These are phyloP conservation scores for Pythium brassicae DNA, from an alignment of 352 stramenopile species.

Conservation along the genomic window DNA sequence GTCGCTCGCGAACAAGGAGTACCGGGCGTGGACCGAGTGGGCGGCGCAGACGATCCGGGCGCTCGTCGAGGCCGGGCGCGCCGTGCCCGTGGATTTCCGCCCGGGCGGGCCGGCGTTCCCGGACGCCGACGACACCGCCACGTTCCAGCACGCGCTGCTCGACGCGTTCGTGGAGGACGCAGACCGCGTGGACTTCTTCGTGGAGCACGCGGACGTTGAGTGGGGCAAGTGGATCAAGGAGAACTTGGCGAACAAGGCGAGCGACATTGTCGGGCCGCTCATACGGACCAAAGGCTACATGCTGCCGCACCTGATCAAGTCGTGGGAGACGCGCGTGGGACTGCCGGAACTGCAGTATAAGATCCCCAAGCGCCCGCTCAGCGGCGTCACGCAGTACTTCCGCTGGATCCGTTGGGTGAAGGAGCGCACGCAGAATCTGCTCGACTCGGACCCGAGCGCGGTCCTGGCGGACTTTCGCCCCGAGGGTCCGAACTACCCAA, in stretches of 20 bases:
- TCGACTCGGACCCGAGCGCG: conserved; percentile 26
- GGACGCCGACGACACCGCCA: conserved; percentile 30
- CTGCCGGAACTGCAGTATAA: conserved; percentile 39
- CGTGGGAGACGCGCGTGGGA: conserved; percentile 47
- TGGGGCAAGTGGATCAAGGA: conserved; percentile 46
- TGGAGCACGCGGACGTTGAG: conserved; percentile 41
- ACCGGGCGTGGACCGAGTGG: conserved; percentile 44
- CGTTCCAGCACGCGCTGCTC: conserved; percentile 51
- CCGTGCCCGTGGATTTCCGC: conserved; percentile 31
- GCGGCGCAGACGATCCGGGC: conserved; percentile 31
- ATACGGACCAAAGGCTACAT: conserved; percentile 53
- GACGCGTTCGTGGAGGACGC: conserved; percentile 50
- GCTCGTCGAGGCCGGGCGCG: conserved; percentile 15
- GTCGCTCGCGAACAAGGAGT: conserved; percentile 31
- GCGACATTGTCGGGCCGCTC: conserved; percentile 45
- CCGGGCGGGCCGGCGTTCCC: conserved; percentile 39
- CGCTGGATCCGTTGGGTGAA: conserved; percentile 68
- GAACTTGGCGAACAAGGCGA: conserved; percentile 33
- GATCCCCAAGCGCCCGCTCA: conserved; percentile 46
- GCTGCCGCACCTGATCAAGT: conserved; percentile 60
- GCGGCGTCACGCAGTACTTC: conserved; percentile 60
- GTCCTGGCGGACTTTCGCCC: conserved; percentile 34
- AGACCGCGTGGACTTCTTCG: conserved; percentile 43
- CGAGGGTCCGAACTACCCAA: conserved; percentile 43
- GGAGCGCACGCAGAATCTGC: conserved; percentile 47